These are phyloP conservation scores for Articulospora tetracladia DNA, from an alignment of 495 filamentous ascomycete genomes.

Conservation along the genomic window DNA sequence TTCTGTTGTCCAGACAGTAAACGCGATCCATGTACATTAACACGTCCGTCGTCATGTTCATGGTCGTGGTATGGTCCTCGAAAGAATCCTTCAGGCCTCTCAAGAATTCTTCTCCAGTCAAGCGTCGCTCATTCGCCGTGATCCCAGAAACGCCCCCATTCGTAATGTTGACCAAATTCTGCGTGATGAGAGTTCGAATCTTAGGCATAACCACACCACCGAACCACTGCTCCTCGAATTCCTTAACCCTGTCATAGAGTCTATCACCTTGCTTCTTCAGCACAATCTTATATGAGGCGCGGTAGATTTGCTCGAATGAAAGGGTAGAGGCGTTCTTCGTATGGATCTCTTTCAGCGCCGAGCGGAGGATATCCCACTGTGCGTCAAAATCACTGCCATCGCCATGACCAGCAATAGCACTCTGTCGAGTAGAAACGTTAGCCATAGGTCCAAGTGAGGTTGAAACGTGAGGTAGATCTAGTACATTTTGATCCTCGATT, in stretches of 20 bases:
- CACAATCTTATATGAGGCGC: constrained; percentile 94
- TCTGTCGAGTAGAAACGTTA: not conserved
- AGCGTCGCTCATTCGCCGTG: constrained; percentile 68
- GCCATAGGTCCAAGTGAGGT: not conserved
- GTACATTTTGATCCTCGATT: not conserved
- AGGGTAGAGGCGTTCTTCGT: constrained; percentile 84
- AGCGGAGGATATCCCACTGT: constrained; percentile 70
- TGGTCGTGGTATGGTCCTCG: constrained; percentile 84
- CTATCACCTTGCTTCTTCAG: constrained; percentile 77
- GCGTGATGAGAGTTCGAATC: constrained; percentile 59
- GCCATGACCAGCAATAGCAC: constrained; percentile 10
- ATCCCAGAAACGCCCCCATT: constrained; percentile 44
- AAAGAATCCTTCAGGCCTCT: constrained; percentile 70
- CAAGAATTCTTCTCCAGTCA: constrained; percentile 81
- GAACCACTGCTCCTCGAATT: constrained; percentile 80
- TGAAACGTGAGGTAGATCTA: not conserved
- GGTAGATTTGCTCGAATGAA: constrained; percentile 95
- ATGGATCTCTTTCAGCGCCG: constrained; percentile 81
- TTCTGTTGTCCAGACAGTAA: constrained; percentile 64
- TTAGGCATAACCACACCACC: constrained; percentile 58
- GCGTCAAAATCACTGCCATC: constrained; percentile 29
- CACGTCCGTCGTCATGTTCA: constrained; percentile 97
- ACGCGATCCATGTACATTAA: constrained; percentile 98
- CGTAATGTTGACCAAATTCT: constrained; percentile 48
- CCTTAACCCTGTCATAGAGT: constrained; percentile 76